Evolutionary conservation across 2,329 filamentous ascomycete genomes (phyloP).

Genomic region (Epichloe bromicola): DNA sequence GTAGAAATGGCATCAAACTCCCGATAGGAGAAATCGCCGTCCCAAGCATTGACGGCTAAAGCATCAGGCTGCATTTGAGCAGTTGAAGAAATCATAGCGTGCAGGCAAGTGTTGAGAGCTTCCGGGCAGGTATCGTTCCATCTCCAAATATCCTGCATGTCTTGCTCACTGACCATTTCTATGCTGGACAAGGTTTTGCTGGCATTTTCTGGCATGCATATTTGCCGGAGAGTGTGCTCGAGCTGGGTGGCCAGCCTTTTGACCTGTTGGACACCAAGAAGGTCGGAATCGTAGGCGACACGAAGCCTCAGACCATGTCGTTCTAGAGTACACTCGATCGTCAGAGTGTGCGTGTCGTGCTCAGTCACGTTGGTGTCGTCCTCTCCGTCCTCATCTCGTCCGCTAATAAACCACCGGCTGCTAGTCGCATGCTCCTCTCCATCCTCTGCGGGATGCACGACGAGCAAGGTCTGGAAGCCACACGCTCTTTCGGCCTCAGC

Average conservation of each 20-base stretch:
- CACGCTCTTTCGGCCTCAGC: constrained; percentile 4
- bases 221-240: constrained; percentile 2
- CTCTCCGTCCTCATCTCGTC: not conserved
- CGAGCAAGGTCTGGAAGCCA: constrained; percentile 8
- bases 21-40: constrained; percentile 29
- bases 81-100: constrained; percentile 1
- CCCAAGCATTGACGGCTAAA: constrained; percentile 8
- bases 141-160: constrained; percentile 7
- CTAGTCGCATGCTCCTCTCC: not conserved
- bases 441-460: constrained; percentile 8
- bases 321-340: constrained; percentile 1
- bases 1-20: constrained; percentile 14
- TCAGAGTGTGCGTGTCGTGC: constrained; percentile 1
- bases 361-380: constrained; percentile 4
- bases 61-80: constrained; percentile 3
- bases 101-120: constrained; percentile 1
- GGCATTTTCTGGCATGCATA: not conserved
- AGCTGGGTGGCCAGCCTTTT: not conserved
- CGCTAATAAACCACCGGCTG: not conserved
- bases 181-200: not conserved
- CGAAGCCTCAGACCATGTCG: not conserved
- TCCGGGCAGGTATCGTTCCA: constrained; percentile 2
- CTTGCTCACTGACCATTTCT: not conserved
- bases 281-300: not conserved
- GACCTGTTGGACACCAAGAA: not conserved